Percentiles rank a stretch among this genome's conserved stretches.
Evolutionary conservation across 805 yeast genomes (phyloP).

Genomic region (Monosporozyma siamensis): DNA sequence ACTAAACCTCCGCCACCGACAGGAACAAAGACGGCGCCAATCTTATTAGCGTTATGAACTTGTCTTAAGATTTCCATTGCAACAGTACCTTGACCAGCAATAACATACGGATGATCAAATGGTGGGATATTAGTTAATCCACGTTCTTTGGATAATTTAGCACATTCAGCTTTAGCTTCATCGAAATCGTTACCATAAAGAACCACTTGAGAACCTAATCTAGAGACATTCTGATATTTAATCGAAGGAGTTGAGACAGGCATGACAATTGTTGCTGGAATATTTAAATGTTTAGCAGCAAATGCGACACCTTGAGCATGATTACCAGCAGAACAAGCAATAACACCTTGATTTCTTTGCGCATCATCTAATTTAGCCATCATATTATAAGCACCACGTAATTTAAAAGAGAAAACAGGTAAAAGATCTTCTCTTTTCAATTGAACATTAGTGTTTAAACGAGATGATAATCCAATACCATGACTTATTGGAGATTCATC

Average conservation of each 20-base stretch:
- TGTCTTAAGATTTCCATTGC: constrained; percentile 91
- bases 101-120: constrained; percentile 93
- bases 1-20: constrained; percentile 97
- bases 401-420: constrained; percentile 92
- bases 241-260: constrained; percentile 95
- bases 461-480: constrained; percentile 67
- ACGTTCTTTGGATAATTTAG: constrained; percentile 54
- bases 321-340: constrained; percentile 98
- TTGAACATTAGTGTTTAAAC: constrained; percentile 63
- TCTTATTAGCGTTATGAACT: constrained; percentile 50
- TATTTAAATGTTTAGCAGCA: constrained; percentile 73
- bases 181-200: constrained; percentile 91
- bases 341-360: constrained; percentile 68
- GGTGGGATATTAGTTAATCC: constrained; percentile 93
- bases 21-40: constrained; percentile 82
- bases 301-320: constrained; percentile 99
- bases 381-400: constrained; percentile 97
- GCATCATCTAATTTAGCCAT: constrained; percentile 70
- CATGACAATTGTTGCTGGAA: constrained; percentile 96
- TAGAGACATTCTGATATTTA: constrained; percentile 81
- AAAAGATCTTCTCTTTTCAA: constrained; percentile 87
- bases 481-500: constrained; percentile 78
- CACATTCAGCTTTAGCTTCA: constrained; percentile 87
- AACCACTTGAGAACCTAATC: constrained; percentile 92
- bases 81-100: constrained; percentile 98